Conservation (phyloP, 768 basidiomycete species). For the Candolleomyces efflorescens region DNA sequence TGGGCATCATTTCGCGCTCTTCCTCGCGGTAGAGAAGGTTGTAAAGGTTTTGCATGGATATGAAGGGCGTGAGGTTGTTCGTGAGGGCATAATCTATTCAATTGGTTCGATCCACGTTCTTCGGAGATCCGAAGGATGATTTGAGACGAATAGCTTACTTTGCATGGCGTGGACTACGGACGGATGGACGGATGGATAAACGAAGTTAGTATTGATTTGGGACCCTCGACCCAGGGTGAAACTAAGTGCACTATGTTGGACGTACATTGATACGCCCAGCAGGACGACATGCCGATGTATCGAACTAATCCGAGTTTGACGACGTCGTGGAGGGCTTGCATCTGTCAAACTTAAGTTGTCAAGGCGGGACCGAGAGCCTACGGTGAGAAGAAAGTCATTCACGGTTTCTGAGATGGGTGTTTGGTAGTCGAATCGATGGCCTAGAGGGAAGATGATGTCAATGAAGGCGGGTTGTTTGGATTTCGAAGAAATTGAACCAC, state of each 20-base stretch:
- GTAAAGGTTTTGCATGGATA: conserved; percentile 68
- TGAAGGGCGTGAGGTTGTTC: conserved; percentile 54
- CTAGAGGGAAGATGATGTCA: conserved; percentile 20
- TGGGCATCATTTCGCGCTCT: conserved; percentile 53
- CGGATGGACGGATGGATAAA: not conserved
- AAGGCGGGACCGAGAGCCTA: not conserved
- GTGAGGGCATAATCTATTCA: conserved; percentile 52
- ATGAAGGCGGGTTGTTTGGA: conserved; percentile 11
- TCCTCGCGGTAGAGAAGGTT: conserved; percentile 60
- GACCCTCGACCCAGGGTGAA: too few relatives aligned
- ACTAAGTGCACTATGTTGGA: not conserved
- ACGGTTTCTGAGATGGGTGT: conserved; percentile 59
- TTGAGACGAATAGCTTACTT: conserved; percentile 25
- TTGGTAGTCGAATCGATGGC: conserved; percentile 53
- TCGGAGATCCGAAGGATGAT: too few relatives aligned
- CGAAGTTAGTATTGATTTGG: not conserved
- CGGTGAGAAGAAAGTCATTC: not conserved
- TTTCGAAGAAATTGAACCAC: too few relatives aligned
- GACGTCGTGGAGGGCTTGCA: conserved; percentile 66
- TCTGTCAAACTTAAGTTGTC: conserved; percentile 28
- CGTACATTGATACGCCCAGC: conserved; percentile 52
- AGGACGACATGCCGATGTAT: conserved; percentile 57
- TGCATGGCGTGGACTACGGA: conserved; percentile 48
- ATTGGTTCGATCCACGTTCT: not conserved
- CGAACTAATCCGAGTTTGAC: conserved; percentile 59